Percentiles rank a stretch among this genome's conserved stretches.
Evolutionary conservation across 2,329 filamentous ascomycete genomes (phyloP).

Genomic region (Coniella lustricola): DNA sequence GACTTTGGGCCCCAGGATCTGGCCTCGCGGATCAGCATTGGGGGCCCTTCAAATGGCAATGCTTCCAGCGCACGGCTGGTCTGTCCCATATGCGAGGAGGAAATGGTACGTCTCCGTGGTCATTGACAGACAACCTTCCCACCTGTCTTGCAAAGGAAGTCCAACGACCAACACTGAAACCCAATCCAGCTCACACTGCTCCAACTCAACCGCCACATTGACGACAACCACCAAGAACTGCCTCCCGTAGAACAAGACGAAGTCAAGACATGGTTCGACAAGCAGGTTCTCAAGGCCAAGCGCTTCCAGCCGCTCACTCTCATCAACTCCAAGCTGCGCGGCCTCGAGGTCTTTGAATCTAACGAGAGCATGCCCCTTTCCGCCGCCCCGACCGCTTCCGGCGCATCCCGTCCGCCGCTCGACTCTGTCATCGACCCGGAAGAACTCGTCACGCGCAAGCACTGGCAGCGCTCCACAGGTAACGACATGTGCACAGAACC

Average conservation of each 20-base stretch:
- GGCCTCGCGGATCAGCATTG: conserved; percentile 69
- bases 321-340: conserved; percentile 88
- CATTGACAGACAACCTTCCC: neutral
- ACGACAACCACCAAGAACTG: conserved; percentile 84
- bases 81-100: conserved; percentile 97
- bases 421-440: conserved; percentile 64
- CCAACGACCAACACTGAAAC: conserved; percentile 15
- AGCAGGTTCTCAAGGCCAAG: conserved; percentile 88
- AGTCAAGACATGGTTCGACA: conserved; percentile 95
- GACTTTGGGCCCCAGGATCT: conserved; percentile 67
- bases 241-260: conserved; percentile 86
- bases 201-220: conserved; percentile 79
- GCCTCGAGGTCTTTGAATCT: conserved; percentile 87
- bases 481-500: conserved; percentile 84
- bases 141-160: neutral
- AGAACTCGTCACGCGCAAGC: conserved; percentile 75
- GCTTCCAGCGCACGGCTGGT: conserved; percentile 63
- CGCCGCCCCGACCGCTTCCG: conserved; percentile 29
- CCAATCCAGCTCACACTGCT: conserved; percentile 71
- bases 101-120: conserved; percentile 66
- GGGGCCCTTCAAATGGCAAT: conserved; percentile 44
- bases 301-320: conserved; percentile 86
- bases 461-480: conserved; percentile 76
- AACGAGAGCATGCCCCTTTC: conserved; percentile 57
- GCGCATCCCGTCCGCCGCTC: conserved; percentile 28